Percentiles rank a stretch among this genome's conserved stretches.
phyloP scores from a whole-genome alignment of 2,329 filamentous ascomycete genomes.

The Bipolaris gigantea region DNA sequence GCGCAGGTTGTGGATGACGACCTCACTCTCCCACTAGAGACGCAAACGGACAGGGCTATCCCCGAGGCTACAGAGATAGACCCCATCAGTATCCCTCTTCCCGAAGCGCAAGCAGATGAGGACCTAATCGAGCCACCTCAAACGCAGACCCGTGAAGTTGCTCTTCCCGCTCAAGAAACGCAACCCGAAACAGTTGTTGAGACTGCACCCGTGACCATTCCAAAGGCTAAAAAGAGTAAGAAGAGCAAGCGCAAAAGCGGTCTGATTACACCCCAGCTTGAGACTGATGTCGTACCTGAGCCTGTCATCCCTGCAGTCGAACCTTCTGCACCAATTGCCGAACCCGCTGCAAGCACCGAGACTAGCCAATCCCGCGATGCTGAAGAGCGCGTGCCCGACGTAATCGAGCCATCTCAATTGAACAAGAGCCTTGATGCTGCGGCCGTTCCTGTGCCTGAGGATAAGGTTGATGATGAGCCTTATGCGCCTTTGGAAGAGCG shows the following conservation, averaged over 20 bases:
- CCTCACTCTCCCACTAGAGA: background rate
- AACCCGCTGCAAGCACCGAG: background rate
- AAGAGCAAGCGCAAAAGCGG: constrained; percentile 11
- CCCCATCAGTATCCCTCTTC: background rate
- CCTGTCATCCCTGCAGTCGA: background rate
- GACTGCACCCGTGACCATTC: background rate
- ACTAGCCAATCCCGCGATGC: background rate
- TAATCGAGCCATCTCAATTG: background rate
- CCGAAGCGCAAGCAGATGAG: background rate
- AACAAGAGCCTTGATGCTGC: constrained; percentile 7
- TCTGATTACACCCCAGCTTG: background rate
- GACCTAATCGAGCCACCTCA: constrained; percentile 1
- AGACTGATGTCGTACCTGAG: constrained; percentile 3
- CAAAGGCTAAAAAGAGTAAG: constrained; percentile 12
- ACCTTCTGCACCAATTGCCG: background rate
- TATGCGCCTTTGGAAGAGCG: background rate
- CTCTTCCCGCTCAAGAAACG: background rate
- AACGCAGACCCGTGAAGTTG: background rate
- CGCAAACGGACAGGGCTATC: too few relatives aligned
- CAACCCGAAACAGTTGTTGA: background rate
- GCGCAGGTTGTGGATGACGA: background rate
- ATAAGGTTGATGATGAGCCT: constrained; percentile 1
- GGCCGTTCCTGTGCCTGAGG: constrained; percentile 3
- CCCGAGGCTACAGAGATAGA: background rate
- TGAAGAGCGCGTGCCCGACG: background rate